A percentile compares a stretch with the other conserved stretches of the same genome.
phyloP scores from a whole-genome alignment of 2,329 filamentous ascomycete species.

The Diaporthe ampelina region DNA sequence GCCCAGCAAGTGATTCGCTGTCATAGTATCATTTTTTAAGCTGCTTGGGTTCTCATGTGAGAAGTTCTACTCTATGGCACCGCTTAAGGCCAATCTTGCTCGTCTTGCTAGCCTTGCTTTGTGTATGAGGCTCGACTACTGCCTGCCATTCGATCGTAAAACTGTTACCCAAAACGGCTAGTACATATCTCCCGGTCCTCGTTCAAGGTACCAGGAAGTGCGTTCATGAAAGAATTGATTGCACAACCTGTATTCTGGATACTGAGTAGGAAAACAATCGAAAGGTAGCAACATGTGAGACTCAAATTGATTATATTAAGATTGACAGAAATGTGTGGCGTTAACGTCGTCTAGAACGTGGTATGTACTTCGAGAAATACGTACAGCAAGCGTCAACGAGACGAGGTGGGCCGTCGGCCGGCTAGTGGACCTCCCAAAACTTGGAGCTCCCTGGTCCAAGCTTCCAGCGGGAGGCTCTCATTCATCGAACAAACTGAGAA shows the following conservation, averaged over 20 bases:
- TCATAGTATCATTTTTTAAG: background rate
- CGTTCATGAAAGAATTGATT: background rate
- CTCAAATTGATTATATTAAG: background rate
- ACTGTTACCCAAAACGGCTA: background rate
- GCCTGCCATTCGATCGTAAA: background rate
- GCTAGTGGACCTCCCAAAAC: slow-evolving; percentile 4
- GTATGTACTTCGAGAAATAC: background rate
- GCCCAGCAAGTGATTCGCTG: background rate
- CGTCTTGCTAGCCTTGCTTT: background rate
- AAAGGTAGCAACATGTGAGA: background rate
- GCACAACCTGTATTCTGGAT: background rate
- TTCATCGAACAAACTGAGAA: slow-evolving; percentile 34
- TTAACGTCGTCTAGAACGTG: background rate
- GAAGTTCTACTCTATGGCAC: background rate
- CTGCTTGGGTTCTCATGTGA: background rate
- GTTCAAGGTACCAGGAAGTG: background rate
- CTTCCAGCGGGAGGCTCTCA: slow-evolving; percentile 4
- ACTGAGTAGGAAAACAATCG: too few species aligned
- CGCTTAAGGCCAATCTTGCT: background rate
- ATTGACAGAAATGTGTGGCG: background rate
- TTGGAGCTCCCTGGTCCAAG: slow-evolving; percentile 29
- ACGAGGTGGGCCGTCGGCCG: background rate
- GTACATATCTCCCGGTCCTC: background rate
- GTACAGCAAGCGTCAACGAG: background rate
- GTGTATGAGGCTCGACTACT: background rate